A percentile compares a stretch with the other conserved stretches of the same genome.
phyloP scores from a whole-genome alignment of 768 basidiomycete species.

The Hygrocybe punicea region DNA sequence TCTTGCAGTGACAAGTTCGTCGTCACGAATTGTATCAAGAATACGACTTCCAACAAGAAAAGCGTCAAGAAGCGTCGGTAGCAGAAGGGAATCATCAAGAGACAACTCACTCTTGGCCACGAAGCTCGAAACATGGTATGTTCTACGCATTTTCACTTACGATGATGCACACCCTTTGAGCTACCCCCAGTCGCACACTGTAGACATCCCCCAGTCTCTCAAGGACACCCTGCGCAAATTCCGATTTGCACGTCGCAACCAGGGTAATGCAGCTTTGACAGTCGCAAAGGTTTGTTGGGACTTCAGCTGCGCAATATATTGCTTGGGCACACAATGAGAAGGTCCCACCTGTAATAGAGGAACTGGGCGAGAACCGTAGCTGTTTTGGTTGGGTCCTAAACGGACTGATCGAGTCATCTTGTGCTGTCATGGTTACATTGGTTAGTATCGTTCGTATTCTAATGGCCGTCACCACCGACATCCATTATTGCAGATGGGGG shows the following conservation, averaged over 20 bases:
- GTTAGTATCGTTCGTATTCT: not conserved
- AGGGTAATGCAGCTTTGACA: constrained; percentile 66
- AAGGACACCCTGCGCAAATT: constrained; percentile 83
- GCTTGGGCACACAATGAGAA: not conserved
- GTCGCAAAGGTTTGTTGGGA: not conserved
- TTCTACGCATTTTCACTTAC: too few relatives aligned
- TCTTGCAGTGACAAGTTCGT: constrained; percentile 18
- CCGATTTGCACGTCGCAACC: constrained; percentile 66
- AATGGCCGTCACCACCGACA: too few relatives aligned
- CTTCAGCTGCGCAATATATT: not conserved
- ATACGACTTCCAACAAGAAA: not conserved
- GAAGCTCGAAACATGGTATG: constrained; percentile 25
- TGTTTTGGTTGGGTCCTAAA: constrained; percentile 35
- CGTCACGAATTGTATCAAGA: constrained; percentile 9
- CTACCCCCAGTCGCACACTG: constrained; percentile 59
- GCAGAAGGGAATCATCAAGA: not conserved
- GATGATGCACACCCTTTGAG: not conserved
- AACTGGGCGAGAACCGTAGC: constrained; percentile 22
- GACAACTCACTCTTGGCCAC: constrained; percentile 19
- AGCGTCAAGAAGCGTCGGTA: not conserved
- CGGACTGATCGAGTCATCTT: constrained; percentile 31
- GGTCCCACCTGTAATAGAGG: constrained; percentile 22
- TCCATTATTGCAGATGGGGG: constrained; percentile 27
- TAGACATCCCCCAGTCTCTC: constrained; percentile 79
- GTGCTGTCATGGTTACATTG: constrained; percentile 36